Evolutionary conservation across 768 basidiomycete species (phyloP).

Genomic region (Hericium erinaceus): DNA sequence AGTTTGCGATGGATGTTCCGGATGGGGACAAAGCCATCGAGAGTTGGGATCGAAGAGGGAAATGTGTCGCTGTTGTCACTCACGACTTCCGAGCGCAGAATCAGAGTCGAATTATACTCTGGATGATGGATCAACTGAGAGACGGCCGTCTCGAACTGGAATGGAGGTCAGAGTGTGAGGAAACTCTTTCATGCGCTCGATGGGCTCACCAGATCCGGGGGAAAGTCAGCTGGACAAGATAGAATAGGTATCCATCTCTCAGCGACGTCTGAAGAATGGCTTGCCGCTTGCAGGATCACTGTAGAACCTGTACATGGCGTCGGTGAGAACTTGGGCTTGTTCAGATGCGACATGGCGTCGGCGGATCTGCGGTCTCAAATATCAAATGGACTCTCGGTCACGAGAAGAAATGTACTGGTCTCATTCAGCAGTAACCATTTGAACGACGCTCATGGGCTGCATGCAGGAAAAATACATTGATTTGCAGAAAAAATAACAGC

Average conservation of each 20-base stretch:
- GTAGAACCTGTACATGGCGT: not conserved
- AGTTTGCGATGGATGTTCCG: conserved; percentile 57
- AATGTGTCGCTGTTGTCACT: conserved; percentile 25
- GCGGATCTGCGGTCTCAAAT: too few relatives aligned
- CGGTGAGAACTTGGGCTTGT: not conserved
- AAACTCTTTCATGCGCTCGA: not conserved
- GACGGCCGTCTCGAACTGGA: conserved; percentile 64
- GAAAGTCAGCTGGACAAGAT: conserved; percentile 24
- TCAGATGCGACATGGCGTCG: not conserved
- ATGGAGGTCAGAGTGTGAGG: not conserved
- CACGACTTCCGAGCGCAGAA: conserved; percentile 72
- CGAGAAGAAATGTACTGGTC: too few relatives aligned
- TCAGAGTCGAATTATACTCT: conserved; percentile 87
- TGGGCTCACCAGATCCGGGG: conserved; percentile 21
- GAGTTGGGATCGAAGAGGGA: conserved; percentile 22
- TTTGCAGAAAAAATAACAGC: too few relatives aligned
- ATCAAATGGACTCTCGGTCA: too few relatives aligned
- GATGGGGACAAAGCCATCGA: conserved; percentile 32
- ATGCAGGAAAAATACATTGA: too few relatives aligned
- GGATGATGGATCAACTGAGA: conserved; percentile 78
- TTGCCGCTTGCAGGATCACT: not conserved
- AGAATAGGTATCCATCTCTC: conserved; percentile 21
- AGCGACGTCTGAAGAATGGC: not conserved
- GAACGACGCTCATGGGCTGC: too few relatives aligned
- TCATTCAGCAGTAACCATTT: too few relatives aligned